phyloP scores from a whole-genome alignment of 257 asterid genomes.

The Solanum commersonii region DNA sequence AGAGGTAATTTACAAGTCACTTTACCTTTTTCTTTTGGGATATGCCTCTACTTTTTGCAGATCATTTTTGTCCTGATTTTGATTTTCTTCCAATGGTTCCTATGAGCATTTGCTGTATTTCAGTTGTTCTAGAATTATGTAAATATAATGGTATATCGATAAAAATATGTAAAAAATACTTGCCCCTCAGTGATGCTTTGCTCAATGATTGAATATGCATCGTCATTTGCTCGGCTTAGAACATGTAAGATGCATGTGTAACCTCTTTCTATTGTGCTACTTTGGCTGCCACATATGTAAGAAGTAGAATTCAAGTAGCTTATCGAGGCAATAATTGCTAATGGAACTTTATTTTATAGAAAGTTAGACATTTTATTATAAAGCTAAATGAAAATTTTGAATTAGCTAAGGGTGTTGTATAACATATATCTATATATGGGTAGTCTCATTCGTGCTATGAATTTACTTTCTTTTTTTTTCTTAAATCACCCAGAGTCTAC shows the following conservation, averaged over 20 bases:
- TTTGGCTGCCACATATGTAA: neutral
- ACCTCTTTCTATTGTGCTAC: no score
- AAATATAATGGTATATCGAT: neutral
- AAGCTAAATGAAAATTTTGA: neutral
- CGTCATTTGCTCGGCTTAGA: no score
- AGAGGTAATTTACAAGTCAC: neutral
- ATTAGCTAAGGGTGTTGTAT: neutral
- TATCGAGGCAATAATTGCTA: neutral
- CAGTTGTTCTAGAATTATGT: neutral
- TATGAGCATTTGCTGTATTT: no score
- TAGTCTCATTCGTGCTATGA: no score
- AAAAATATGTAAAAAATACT: no score
- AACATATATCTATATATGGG: no score
- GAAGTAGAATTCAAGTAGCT: neutral
- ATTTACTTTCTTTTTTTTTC: no score
- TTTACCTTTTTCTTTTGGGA: neutral
- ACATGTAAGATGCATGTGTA: no score
- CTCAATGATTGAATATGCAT: no score
- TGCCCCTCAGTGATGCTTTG: neutral
- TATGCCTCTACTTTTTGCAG: no score
- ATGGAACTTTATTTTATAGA: neutral
- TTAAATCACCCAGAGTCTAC: no score
- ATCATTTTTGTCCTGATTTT: neutral
- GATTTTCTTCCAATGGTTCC: neutral
- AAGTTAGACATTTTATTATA: neutral